Evolutionary conservation across 2,329 filamentous ascomycete genomes (phyloP), one percentile per base, ranked within the genome.

Genomic region (Aphanocladium album): DNA sequence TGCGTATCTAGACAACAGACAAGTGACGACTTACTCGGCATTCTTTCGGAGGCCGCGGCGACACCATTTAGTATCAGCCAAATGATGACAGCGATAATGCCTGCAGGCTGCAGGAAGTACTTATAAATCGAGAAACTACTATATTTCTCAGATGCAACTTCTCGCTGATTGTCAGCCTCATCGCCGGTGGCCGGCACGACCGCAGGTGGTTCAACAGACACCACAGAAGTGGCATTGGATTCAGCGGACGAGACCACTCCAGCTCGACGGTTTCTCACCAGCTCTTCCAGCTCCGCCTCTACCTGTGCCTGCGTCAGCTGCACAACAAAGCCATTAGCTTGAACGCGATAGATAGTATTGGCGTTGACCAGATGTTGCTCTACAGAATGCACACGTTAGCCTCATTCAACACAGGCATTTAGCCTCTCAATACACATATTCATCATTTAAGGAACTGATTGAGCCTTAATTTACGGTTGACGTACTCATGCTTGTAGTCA

Each of bases 401-500:
- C 12, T 35, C 33, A 35, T 35, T 35, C 33, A 35, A 35, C 12
- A 35, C 12, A 6, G 33, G 33, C n/a, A 35, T n/a, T n/a, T n/a
- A n/a, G n/a, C n/a, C n/a, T n/a, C n/a, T n/a, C n/a, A n/a, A n/a
- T n/a, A n/a, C n/a, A n/a, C n/a, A n/a, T n/a, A n/a, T n/a, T n/a
- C n/a, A n/a, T n/a, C n/a, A n/a, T 35, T 35, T 35, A 35, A 35
- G 12, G 6, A 35, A 12, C 33, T n/a, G n/a, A 12, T 52, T 52
- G 17, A 21, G 25, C 19, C 5, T 12, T 50, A 5, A 23, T 5
- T 6, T 19, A 5, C 6, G 7, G 17, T 45, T 8, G 41, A 53
- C 57, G 14, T 53, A 60, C 57, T 51, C 37, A 46, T 60, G 27
- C 49, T 53, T n/a, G 57, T 60, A 1, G 57, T 60, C 57, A 60